Evolutionary conservation across 2,329 filamentous ascomycete species (phyloP).

Genomic region (Phialocephala sp.): DNA sequence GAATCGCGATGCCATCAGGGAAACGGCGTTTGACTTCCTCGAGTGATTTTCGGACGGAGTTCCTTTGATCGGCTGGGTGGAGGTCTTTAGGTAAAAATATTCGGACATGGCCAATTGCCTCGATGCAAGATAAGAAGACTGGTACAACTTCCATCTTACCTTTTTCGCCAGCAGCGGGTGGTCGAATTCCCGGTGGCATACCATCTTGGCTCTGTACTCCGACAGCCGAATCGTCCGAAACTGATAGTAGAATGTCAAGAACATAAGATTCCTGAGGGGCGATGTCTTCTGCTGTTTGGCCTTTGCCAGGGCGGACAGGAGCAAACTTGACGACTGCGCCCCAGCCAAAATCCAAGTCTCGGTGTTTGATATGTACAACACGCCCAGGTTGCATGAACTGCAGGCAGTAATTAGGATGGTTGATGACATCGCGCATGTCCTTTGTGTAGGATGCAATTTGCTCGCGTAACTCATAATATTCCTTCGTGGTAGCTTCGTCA

Average conservation of each 20-base stretch:
- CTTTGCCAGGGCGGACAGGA: constrained; percentile 67
- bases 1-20: constrained; percentile 84
- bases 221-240: constrained; percentile 58
- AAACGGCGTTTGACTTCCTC: constrained; percentile 86
- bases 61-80: constrained; percentile 69
- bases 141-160: constrained; percentile 83
- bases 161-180: constrained; percentile 65
- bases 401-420: constrained; percentile 85
- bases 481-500: constrained; percentile 87
- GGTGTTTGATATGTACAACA: constrained; percentile 82
- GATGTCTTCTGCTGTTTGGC: constrained; percentile 68
- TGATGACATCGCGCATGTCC: constrained; percentile 91
- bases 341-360: constrained; percentile 88
- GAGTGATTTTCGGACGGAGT: constrained; percentile 69
- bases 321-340: constrained; percentile 82
- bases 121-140: constrained; percentile 83
- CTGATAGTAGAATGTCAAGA: constrained; percentile 78
- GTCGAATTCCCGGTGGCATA: constrained; percentile 65
- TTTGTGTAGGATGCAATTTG: constrained; percentile 83
- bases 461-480: constrained; percentile 90
- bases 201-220: constrained; percentile 66
- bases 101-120: constrained; percentile 81
- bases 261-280: constrained; percentile 79
- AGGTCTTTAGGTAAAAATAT: constrained; percentile 84
- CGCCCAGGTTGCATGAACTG: constrained; percentile 89